Evolutionary conservation across 2,329 filamentous ascomycete genomes (phyloP).

Genomic region (Cladosporium halotolerans): DNA sequence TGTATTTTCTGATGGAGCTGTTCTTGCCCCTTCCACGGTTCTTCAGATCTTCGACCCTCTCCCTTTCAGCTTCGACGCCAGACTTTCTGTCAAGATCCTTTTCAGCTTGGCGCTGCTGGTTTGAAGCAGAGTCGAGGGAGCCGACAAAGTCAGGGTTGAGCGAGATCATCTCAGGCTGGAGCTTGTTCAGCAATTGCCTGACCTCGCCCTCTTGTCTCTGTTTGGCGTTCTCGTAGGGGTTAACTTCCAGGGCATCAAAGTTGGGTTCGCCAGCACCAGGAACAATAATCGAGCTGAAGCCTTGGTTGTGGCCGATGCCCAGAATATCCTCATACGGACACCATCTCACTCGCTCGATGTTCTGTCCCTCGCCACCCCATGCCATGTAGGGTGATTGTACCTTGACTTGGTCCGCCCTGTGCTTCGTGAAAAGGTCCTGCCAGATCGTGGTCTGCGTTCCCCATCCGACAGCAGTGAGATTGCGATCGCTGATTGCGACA

Average conservation of each 20-base stretch:
- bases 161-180: slow-evolving; percentile 94
- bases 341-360: slow-evolving; percentile 77
- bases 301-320: slow-evolving; percentile 74
- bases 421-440: slow-evolving; percentile 80
- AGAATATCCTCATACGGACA: slow-evolving; percentile 94
- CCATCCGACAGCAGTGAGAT: slow-evolving; percentile 83
- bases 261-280: slow-evolving; percentile 96
- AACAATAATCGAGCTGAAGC: slow-evolving; percentile 84
- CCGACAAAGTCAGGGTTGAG: slow-evolving; percentile 89
- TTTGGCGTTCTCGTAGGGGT: slow-evolving; percentile 90
- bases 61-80: slow-evolving; percentile 40
- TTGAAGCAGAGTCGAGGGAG: slow-evolving; percentile 72
- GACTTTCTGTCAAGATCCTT: slow-evolving; percentile 68
- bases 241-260: slow-evolving; percentile 86
- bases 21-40: slow-evolving; percentile 87
- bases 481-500: slow-evolving; percentile 80
- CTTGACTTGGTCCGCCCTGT: slow-evolving; percentile 57
- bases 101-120: slow-evolving; percentile 69
- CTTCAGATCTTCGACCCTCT: slow-evolving; percentile 54
- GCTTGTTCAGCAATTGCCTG: slow-evolving; percentile 82
- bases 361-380: slow-evolving; percentile 81
- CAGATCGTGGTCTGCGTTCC: slow-evolving; percentile 84
- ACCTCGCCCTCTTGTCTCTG: slow-evolving; percentile 92
- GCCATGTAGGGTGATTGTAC: slow-evolving; percentile 85
- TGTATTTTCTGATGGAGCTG: slow-evolving; percentile 75